Base-by-base conservation (phyloP, 2,329 filamentous ascomycete species). In the Alternaria sp. region DNA sequence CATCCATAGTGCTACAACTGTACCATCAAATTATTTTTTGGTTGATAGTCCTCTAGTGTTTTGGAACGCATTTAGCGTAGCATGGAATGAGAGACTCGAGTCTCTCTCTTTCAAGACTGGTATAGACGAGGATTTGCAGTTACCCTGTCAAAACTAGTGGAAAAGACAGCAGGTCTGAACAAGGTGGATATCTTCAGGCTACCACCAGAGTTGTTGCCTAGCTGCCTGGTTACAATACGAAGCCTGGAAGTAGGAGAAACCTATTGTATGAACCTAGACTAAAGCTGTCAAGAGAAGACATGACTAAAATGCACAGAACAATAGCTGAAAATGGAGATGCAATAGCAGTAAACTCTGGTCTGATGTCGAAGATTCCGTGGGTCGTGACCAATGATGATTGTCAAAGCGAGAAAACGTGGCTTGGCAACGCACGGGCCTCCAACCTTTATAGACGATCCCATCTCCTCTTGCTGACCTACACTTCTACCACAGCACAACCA, bases 401-500 rank as follows among this genome's bases (percentile, higher is more conserved):
- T 31, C 31, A 13, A 31, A 23, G 23, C 39, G 11, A 26, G 45
- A 33, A 44, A 56, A 37, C 51, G 33, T 55, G 56, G 59, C 61
- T 62, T 62, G 54, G 62, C 56, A 21, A 5, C 42, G 62, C 62
- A 64, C 62, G 54, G 62, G 40, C 59, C 14, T 37, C 28, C 55
- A 29, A 37, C 44, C 48, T 50, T 56, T 51, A 57, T 57, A 48
- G 50, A 33, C 36, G 31, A 23, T 33, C 31, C 48, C 34, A 21
- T 33, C 41, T 39, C 54, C 52, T 50, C 50, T 50, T 31, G 24
- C 49, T 26, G 23, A 40, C 39, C 34, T 34, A 14, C 41, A 46
- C 34, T 36, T 33, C 37, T 52, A 54, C 51, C 34, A 51, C 37
- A 40, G 21, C 21, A 50, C 39, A 44, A 44, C 33, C 51, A 50